Base-by-base conservation (phyloP, 2,329 filamentous ascomycete genomes). In the Talaromyces sp. region DNA sequence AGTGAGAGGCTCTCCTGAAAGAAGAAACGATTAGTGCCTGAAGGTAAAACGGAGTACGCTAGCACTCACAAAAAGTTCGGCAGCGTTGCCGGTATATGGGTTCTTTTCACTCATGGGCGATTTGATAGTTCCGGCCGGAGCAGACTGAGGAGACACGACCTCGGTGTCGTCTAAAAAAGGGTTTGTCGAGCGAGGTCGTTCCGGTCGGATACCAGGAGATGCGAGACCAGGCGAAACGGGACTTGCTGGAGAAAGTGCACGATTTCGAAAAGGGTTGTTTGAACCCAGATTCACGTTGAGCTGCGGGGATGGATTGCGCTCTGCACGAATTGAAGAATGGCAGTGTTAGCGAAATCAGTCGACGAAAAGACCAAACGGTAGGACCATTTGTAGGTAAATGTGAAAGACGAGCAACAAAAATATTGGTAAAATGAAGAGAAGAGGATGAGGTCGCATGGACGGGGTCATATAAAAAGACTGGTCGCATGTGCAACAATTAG, bases 61-160 rank as follows among this genome's bases (percentile, higher is more conserved):
- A n/a, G 50, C 6, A 82, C 83, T 71, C 81, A 86, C 84, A 77
- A 86, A 86, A 65, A 86, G 78, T 64, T 85, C 83, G 62, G 81
- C 79, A 57, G 82, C 79, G 64, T 81, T 76, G 58, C 76, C 78
- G 59, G 75, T 67, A 57, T 77, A 71, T 57, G 77, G 72, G 61
- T 51, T 29, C 29, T 76, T 71, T 19, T 70, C 67, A 53, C 64
- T 66, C 38, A 69, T 68, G 24, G 68, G 60, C 5, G 60, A 67
- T 24, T 74, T 72, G 64, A 70, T 68, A 43, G 64, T 69, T 41
- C 67, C 65, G 21, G 67, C 64, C 24, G 72, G 72, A 27, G 70
- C 69, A 8, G 72, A 75, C 63, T 73, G 73, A 26, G 72, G 70
- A 17, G 75, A 73, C 41, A 72, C 57, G 5, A 70, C 64, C 43